Conservation (phyloP, 2,329 filamentous ascomycete species). For the Xylariales sp. region DNA sequence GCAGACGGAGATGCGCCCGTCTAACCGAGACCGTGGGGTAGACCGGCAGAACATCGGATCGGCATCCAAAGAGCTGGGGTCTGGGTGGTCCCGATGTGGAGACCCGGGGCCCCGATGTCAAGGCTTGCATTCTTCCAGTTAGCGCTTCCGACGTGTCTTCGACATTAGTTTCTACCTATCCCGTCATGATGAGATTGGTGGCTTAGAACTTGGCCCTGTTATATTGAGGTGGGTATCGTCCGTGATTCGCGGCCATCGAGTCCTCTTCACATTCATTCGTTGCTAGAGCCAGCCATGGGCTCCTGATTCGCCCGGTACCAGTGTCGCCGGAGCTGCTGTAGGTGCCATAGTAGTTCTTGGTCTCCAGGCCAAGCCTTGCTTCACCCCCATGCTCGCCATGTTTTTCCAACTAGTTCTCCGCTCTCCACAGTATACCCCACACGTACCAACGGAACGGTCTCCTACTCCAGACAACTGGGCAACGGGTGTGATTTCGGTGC, state of each 20-base stretch:
- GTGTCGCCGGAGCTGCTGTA: neutral
- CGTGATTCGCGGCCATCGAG: too few relatives aligned
- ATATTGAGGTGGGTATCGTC: neutral
- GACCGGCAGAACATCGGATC: too few relatives aligned
- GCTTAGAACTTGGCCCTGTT: neutral
- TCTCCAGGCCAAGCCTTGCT: neutral
- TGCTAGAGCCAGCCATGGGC: too few relatives aligned
- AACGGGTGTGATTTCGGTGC: conserved; percentile 8
- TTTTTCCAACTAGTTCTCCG: neutral
- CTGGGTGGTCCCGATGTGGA: conserved; percentile 1
- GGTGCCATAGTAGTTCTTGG: neutral
- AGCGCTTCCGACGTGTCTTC: neutral
- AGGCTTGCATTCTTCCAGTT: neutral
- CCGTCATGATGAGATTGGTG: neutral
- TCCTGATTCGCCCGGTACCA: neutral
- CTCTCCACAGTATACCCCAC: conserved; percentile 2
- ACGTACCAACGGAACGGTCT: neutral
- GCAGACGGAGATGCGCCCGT: too few relatives aligned
- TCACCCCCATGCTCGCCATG: neutral
- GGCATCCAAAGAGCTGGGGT: too few relatives aligned
- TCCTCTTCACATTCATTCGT: too few relatives aligned
- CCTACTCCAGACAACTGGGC: conserved; percentile 1
- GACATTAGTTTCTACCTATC: neutral
- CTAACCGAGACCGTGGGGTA: too few relatives aligned
- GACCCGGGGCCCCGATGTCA: neutral